A percentile compares a stretch with the other conserved stretches of the same genome.
Conservation (phyloP, 1,139 yeast species). For the Yamadazyma triangularis region DNA sequence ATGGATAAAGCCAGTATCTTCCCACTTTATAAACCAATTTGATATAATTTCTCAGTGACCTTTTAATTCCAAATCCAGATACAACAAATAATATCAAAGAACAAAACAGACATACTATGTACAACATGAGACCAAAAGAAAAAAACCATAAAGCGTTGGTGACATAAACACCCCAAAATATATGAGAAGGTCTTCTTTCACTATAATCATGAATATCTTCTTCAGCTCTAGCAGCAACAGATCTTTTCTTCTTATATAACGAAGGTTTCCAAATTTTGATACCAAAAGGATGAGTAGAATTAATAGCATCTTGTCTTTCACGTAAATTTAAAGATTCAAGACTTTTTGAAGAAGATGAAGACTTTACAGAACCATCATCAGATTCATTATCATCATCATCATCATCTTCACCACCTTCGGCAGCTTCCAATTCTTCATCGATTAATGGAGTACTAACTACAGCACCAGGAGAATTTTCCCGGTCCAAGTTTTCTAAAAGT, state of each 20-base stretch:
- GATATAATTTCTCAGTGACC: constrained; percentile 50
- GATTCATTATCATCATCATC: constrained; percentile 11
- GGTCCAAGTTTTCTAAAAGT: constrained; percentile 14
- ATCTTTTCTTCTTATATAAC: constrained; percentile 83
- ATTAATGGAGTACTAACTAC: constrained; percentile 14
- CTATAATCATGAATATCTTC: constrained; percentile 82
- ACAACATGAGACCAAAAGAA: constrained; percentile 65
- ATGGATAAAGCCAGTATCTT: constrained; percentile 71
- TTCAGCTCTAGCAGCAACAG: constrained; percentile 88
- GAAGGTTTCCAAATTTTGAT: constrained; percentile 99
- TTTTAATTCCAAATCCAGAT: constrained; percentile 43
- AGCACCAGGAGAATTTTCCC: constrained; percentile 8
- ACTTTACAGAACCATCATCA: constrained; percentile 25
- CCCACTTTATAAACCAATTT: constrained; percentile 61
- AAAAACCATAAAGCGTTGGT: constrained; percentile 77
- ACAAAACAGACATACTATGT: constrained; percentile 46
- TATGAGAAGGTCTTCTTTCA: constrained; percentile 49
- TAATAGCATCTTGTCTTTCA: constrained; percentile 94
- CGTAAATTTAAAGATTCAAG: constrained; percentile 83
- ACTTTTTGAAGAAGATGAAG: constrained; percentile 49
- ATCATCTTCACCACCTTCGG: constrained; percentile 9
- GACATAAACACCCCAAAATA: constrained; percentile 59
- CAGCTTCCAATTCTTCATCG: constrained; percentile 10
- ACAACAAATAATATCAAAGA: constrained; percentile 39
- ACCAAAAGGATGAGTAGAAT: constrained; percentile 96